A percentile compares a stretch with the other conserved stretches of the same genome.
Evolutionary conservation across 75 land plant genomes (phyloP).

Genomic region (Pinus tabuliformis): DNA sequence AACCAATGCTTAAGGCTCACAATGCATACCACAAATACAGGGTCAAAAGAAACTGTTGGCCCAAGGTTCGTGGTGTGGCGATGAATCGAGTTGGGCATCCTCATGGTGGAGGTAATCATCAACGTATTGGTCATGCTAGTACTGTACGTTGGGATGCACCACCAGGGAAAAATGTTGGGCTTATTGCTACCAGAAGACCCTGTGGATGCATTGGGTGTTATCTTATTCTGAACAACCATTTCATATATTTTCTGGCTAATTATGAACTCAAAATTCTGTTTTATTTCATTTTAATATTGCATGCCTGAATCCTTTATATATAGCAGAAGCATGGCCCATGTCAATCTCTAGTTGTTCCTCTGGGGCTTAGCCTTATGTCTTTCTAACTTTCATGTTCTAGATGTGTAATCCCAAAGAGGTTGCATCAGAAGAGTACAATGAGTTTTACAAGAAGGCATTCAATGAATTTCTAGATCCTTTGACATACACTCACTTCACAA

Average conservation of each 20-base stretch:
- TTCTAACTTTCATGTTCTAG: constrained; percentile 25
- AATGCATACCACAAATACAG: too few relatives aligned
- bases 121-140: too few relatives aligned
- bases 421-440: constrained; percentile 74
- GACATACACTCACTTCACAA: constrained; percentile 82
- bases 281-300: constrained; percentile 4
- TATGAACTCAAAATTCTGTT: not conserved
- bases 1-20: too few relatives aligned
- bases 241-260: not conserved
- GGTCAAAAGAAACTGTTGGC: too few relatives aligned
- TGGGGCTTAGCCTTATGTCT: constrained; percentile 4
- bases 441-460: constrained; percentile 88
- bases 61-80: too few relatives aligned
- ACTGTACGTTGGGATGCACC: too few relatives aligned
- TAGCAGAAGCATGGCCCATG: not conserved
- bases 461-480: constrained; percentile 91
- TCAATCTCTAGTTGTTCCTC: not conserved
- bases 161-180: too few relatives aligned
- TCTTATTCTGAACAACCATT: not conserved
- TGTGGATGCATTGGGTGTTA: not conserved
- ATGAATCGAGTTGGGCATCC: too few relatives aligned
- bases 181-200: too few relatives aligned
- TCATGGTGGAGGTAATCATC: too few relatives aligned
- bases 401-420: constrained; percentile 86
- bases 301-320: not conserved